Evolutionary conservation across 2,329 filamentous ascomycete genomes (phyloP).

Genomic region (Ceratocystis papillata): DNA sequence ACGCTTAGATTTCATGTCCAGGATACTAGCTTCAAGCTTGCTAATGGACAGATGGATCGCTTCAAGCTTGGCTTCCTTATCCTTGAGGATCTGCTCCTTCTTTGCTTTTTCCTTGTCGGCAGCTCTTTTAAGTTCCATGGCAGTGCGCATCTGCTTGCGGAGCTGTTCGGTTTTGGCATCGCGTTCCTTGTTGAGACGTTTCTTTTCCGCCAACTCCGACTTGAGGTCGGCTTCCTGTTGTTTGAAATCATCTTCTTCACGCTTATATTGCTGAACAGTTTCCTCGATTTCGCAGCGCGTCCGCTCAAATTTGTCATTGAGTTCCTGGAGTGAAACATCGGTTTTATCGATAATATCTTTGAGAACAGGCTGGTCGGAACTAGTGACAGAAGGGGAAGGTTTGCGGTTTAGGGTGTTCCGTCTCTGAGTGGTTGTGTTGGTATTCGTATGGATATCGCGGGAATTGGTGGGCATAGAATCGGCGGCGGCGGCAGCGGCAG

Average conservation of each 20-base stretch:
- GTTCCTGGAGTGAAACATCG: constrained; percentile 58
- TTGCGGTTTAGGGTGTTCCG: constrained; percentile 57
- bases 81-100: constrained; percentile 59
- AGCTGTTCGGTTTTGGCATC: constrained; percentile 81
- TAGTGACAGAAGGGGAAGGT: constrained; percentile 59
- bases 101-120: constrained; percentile 69
- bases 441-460: constrained; percentile 12
- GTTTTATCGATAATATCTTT: constrained; percentile 39
- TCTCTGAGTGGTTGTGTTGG: constrained; percentile 30
- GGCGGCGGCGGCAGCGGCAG: constrained; percentile 41
- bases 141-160: constrained; percentile 65
- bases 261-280: constrained; percentile 55
- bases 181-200: constrained; percentile 70
- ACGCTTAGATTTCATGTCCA: constrained; percentile 48
- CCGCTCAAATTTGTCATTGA: constrained; percentile 70
- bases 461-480: constrained; percentile 10
- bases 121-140: constrained; percentile 70
- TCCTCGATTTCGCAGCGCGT: constrained; percentile 79
- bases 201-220: constrained; percentile 69
- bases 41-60: constrained; percentile 60
- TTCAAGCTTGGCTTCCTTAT: constrained; percentile 56
- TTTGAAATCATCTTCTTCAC: constrained; percentile 61
- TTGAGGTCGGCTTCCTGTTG: constrained; percentile 56
- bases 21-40: constrained; percentile 55
- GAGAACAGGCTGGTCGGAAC: constrained; percentile 40